Evolutionary conservation across 176 grass and related monocot genomes (phyloP).

Genomic region (Lolium rigidum): DNA sequence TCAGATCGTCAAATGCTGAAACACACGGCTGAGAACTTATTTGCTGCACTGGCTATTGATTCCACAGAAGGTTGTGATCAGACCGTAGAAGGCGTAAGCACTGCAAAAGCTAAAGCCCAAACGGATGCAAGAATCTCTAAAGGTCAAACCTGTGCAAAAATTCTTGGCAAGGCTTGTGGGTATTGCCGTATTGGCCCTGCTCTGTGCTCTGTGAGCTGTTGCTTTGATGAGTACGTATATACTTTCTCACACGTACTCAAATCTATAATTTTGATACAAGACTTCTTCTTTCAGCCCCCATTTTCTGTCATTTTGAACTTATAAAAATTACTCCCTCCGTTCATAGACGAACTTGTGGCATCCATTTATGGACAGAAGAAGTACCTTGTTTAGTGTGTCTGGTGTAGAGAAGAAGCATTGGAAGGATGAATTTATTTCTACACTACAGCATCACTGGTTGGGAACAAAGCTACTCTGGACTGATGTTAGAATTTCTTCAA

Average conservation of each 20-base stretch:
- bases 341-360: too few species aligned
- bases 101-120: slow-evolving; percentile 91
- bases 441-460: slow-evolving; percentile 73
- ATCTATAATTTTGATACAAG: slow-evolving; percentile 33
- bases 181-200: slow-evolving; percentile 75
- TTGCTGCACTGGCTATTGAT: slow-evolving; percentile 37
- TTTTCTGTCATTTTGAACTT: slow-evolving; percentile 26
- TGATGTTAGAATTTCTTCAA: slow-evolving; percentile 73
- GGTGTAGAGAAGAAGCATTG: slow-evolving; percentile 64
- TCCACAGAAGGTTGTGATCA: slow-evolving; percentile 96
- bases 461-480: slow-evolving; percentile 85
- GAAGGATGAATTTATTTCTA: slow-evolving; percentile 81
- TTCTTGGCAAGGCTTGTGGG: slow-evolving; percentile 82
- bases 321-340: background rate
- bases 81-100: slow-evolving; percentile 73
- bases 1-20: background rate
- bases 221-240: slow-evolving; percentile 94
- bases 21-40: background rate
- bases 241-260: slow-evolving; percentile 27
- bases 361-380: too few species aligned
- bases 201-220: slow-evolving; percentile 70
- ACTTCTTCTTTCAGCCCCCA: slow-evolving; percentile 6
- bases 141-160: slow-evolving; percentile 61
- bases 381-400: too few species aligned
- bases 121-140: slow-evolving; percentile 69